These are phyloP conservation scores for Saussurea involucrata DNA, from an alignment of 129 eudicot species.

Conservation along the genomic window DNA sequence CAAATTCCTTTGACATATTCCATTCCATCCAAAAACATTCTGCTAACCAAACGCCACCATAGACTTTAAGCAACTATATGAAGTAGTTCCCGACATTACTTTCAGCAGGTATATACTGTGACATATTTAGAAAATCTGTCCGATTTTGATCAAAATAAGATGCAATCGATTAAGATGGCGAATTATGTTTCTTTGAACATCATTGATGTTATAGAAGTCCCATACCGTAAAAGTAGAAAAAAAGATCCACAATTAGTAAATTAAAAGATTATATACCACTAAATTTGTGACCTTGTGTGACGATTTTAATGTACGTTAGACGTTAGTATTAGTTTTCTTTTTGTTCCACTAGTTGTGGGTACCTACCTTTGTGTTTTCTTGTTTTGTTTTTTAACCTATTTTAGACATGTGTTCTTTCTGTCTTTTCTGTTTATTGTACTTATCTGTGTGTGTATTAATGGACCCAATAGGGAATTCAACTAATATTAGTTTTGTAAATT, in stretches of 20 bases:
- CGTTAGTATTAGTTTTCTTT: neutral
- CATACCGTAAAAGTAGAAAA: neutral
- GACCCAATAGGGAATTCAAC: neutral
- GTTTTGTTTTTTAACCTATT: neutral
- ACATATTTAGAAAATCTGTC: neutral
- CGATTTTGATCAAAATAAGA: neutral
- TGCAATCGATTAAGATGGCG: neutral
- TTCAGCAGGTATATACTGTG: neutral
- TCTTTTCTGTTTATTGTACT: neutral
- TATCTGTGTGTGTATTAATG: neutral
- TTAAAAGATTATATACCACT: neutral
- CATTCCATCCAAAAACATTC: too few relatives aligned
- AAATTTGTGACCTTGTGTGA: neutral
- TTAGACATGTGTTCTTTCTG: neutral
- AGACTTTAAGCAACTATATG: neutral
- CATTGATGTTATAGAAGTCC: neutral
- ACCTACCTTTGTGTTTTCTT: neutral
- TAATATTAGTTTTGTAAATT: neutral
- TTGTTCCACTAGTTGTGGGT: neutral
- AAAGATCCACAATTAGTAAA: neutral
- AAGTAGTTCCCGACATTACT: neutral
- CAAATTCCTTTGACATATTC: too few relatives aligned
- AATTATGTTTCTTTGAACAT: neutral
- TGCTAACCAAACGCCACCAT: too few relatives aligned
- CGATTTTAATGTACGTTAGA: neutral